Evolutionary conservation across 805 yeast species (phyloP), one percentile per base, ranked within the genome.

Genomic region (Teunomyces barrocoloradensis): DNA sequence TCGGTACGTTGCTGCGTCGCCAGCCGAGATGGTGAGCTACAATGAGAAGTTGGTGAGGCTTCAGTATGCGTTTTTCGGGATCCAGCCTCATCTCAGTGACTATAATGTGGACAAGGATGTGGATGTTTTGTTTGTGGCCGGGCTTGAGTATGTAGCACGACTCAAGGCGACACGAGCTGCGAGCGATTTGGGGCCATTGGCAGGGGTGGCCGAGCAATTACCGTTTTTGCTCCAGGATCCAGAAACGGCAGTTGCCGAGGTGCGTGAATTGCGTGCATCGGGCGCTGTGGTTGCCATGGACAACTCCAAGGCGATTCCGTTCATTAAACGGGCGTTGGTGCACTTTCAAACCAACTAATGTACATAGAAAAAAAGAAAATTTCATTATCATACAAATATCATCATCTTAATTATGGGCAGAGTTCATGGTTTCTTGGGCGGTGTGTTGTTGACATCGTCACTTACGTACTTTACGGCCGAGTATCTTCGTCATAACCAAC

Each of bases 31-130:
- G 32, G 73, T 65, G 42, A 45, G 15, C 50, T 78, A 80, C 65
- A 82, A 81, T 60, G 89, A 83, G 46, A 82, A 82, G 59, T 73
- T 91, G 48, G 83, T 81, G 48, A 82, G 98, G 61, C 77, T 90
- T 56, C 96, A 88, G 64, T 81, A 75, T 56, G 91, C 96, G 0
- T 64, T 89, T 25, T 91, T 83, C 60, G 97, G 97, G n/a, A 86
- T 90, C 47, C 81, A 82, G 50, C 89, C 87, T 25, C 81, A 80
- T 45, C 71, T 79, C 47, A 74, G 82, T 41, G 84, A 69, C 39
- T 63, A 78, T 46, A 81, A 81, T 46, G 77, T 84, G 54, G 63
- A 68, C 13, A 82, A 83, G 11, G 86, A 85, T 58, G 71, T 75
- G 48, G 63, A 66, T 48, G 69, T 57, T 23, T 66, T 62, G 46